Evolutionary conservation across 139 green algal genomes (phyloP).

Genomic region (Micromonas commoda): DNA sequence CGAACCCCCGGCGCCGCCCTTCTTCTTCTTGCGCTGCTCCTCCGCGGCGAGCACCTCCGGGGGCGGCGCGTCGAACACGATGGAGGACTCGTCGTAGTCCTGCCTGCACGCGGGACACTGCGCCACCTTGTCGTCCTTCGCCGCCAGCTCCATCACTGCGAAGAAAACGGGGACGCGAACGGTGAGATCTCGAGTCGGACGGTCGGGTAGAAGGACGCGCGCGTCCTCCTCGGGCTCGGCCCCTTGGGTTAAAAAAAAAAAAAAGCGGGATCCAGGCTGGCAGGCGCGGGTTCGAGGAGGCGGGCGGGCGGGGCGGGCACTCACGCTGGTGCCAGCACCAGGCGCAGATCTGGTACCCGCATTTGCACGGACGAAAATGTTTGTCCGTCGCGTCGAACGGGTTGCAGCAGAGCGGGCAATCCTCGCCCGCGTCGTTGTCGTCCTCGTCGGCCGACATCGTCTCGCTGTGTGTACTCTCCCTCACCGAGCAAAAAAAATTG

Average conservation of each 20-base stretch:
- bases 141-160: constrained; percentile 68
- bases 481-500: too few species aligned
- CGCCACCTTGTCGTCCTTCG: constrained; percentile 53
- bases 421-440: constrained; percentile 38
- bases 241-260: background rate
- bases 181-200: background rate
- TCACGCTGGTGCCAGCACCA: constrained; percentile 70
- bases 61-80: constrained; percentile 49
- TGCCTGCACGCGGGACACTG: constrained; percentile 74
- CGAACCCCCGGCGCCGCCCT: background rate
- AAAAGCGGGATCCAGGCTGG: background rate
- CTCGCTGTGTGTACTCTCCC: background rate
- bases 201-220: background rate
- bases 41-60: constrained; percentile 41
- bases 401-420: constrained; percentile 71
- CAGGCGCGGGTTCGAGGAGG: background rate
- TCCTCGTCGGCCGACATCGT: constrained; percentile 11
- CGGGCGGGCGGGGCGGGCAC: background rate
- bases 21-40: constrained; percentile 41
- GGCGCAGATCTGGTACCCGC: constrained; percentile 68
- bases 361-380: constrained; percentile 63
- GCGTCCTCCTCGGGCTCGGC: too few species aligned
- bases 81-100: constrained; percentile 70
- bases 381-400: constrained; percentile 73
- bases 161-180: background rate